Evolutionary conservation across 352 stramenopile species (phyloP).

Genomic region (Phytophthora pinifolia): DNA sequence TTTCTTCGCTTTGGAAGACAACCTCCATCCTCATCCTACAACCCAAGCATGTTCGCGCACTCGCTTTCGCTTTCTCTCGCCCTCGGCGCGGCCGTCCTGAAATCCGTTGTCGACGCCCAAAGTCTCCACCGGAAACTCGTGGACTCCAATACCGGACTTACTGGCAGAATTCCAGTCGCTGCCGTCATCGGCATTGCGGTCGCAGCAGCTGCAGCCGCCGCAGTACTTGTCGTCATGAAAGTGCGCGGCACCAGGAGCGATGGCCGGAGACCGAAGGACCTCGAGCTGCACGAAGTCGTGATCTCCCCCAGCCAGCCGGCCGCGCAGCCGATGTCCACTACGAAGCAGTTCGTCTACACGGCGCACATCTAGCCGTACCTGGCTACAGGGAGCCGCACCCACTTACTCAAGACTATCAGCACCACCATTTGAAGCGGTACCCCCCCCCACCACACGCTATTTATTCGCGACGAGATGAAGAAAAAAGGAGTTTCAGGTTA

Average conservation of each 20-base stretch:
- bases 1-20: constrained; percentile 27
- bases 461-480: constrained; percentile 29
- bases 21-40: neutral
- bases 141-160: neutral
- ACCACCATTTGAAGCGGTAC: constrained; percentile 17
- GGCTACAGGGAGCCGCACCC: constrained; percentile 23
- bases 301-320: constrained; percentile 41
- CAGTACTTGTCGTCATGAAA: constrained; percentile 25
- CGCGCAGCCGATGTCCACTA: constrained; percentile 30
- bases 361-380: constrained; percentile 42
- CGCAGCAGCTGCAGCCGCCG: constrained; percentile 26
- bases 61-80: constrained; percentile 16
- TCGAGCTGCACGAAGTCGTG: constrained; percentile 40
- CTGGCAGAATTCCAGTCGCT: constrained; percentile 1
- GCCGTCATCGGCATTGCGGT: constrained; percentile 21
- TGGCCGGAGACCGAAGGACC: constrained; percentile 12
- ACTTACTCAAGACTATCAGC: constrained; percentile 15
- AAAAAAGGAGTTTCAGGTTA: too few relatives aligned
- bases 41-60: constrained; percentile 24
- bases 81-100: constrained; percentile 14
- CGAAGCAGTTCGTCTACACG: constrained; percentile 52
- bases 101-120: constrained; percentile 4
- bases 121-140: constrained; percentile 8
- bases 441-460: constrained; percentile 16
- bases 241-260: constrained; percentile 4